Percentiles rank a stretch among this genome's conserved stretches.
Evolutionary conservation across 23 red algal genomes (phyloP).

Genomic region (Gracilaria vermiculophylla): DNA sequence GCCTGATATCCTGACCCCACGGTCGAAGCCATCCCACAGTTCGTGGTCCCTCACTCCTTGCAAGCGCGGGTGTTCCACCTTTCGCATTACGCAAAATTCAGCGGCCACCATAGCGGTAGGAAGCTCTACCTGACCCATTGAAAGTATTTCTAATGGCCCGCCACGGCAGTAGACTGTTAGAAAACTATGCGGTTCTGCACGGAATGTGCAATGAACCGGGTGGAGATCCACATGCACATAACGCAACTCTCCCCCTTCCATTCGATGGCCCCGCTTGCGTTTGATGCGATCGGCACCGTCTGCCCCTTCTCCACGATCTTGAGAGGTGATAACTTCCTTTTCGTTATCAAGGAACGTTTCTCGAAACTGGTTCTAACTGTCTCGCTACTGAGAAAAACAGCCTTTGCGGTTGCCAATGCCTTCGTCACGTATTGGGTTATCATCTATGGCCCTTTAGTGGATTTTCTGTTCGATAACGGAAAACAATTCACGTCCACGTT

Average conservation of each 20-base stretch:
- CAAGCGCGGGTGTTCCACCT: background rate
- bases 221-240: background rate
- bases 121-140: background rate
- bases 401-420: background rate
- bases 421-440: slow-evolving; percentile 6
- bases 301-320: background rate
- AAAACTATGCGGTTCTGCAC: background rate
- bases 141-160: background rate
- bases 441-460: background rate
- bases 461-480: slow-evolving; percentile 39
- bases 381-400: background rate
- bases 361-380: slow-evolving; percentile 35
- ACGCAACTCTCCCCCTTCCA: background rate
- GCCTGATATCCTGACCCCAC: background rate
- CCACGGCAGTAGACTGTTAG: background rate
- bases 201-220: background rate
- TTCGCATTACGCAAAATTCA: background rate
- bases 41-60: background rate
- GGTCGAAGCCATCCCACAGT: background rate
- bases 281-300: background rate
- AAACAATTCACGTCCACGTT: slow-evolving; percentile 30
- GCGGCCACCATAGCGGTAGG: background rate
- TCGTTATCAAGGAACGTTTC: slow-evolving; percentile 50
- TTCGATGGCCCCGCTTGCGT: background rate
- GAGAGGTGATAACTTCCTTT: background rate